phyloP scores from a whole-genome alignment of 1,284 basidiomycete species.

The Microbotryomycetes sp. region DNA sequence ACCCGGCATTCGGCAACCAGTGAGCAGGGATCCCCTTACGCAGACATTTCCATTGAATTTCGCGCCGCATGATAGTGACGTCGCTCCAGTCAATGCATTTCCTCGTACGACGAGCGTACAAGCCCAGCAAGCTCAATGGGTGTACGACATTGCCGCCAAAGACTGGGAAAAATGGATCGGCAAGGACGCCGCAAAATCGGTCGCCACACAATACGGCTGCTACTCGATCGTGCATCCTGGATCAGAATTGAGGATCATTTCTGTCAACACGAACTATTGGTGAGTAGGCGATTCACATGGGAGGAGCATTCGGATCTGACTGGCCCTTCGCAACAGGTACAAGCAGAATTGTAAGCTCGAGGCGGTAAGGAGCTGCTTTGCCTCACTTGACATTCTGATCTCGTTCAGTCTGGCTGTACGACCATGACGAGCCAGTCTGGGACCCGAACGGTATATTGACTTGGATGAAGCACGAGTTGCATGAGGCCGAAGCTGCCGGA shows the following conservation, averaged over 20 bases:
- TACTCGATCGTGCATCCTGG: constrained; percentile 29
- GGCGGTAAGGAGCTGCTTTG: background rate
- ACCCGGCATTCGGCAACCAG: constrained; percentile 38
- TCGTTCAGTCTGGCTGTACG: constrained; percentile 50
- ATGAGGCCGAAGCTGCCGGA: constrained; percentile 51
- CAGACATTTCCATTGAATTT: too few species aligned
- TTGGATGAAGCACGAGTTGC: constrained; percentile 49
- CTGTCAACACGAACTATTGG: constrained; percentile 55
- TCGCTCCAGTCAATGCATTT: constrained; percentile 38
- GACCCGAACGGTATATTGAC: constrained; percentile 47
- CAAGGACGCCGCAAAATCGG: constrained; percentile 8
- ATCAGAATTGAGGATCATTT: constrained; percentile 43
- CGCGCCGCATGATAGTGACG: constrained; percentile 29
- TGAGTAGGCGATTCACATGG: constrained; percentile 38
- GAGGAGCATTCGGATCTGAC: background rate
- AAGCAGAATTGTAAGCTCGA: constrained; percentile 26
- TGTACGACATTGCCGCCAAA: constrained; percentile 27
- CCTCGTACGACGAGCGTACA: constrained; percentile 27
- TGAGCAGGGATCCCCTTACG: constrained; percentile 11
- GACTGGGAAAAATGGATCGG: constrained; percentile 36
- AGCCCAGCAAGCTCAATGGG: constrained; percentile 25
- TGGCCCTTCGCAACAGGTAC: constrained; percentile 21
- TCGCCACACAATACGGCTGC: constrained; percentile 20
- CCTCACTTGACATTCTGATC: background rate
- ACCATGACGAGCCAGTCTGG: constrained; percentile 41